Conservation (phyloP, 2,329 filamentous ascomycete genomes). For the Nectriaceae sp. region DNA sequence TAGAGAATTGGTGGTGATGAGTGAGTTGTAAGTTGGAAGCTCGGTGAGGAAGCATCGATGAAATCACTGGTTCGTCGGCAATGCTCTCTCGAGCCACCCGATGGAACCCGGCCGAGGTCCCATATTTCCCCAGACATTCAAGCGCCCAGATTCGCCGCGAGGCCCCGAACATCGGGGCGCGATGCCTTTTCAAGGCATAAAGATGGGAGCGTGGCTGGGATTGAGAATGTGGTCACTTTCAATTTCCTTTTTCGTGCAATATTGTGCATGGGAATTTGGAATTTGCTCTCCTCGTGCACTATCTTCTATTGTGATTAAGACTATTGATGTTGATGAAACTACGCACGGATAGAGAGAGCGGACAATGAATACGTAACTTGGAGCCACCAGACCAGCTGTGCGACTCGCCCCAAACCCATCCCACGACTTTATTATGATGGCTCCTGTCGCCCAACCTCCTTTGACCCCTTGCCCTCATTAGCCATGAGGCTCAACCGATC, state of each 20-base stretch:
- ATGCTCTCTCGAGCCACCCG: slow-evolving; percentile 33
- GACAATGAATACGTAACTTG: not conserved
- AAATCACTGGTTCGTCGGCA: slow-evolving; percentile 15
- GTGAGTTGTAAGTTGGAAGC: slow-evolving; percentile 3
- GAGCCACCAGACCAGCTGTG: not conserved
- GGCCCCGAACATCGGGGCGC: not conserved
- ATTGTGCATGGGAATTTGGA: not conserved
- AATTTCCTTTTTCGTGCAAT: too few species aligned
- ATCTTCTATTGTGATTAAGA: not conserved
- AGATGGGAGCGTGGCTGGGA: too few species aligned
- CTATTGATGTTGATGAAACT: not conserved
- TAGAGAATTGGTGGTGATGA: not conserved
- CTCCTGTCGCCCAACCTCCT: not conserved
- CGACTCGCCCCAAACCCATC: not conserved
- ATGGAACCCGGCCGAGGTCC: slow-evolving; percentile 24
- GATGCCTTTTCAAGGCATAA: not conserved
- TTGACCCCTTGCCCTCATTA: slow-evolving; percentile 13
- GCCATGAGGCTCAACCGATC: slow-evolving; percentile 34
- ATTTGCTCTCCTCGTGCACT: not conserved
- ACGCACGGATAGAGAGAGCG: too few species aligned
- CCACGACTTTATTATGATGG: not conserved
- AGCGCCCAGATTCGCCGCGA: not conserved
- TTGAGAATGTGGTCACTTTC: too few species aligned
- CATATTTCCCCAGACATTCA: not conserved
- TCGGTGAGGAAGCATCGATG: not conserved